A percentile compares a stretch with the other conserved stretches of the same genome.
phyloP scores from a whole-genome alignment of 2,329 filamentous ascomycete species.

The Exophiala spinifera region DNA sequence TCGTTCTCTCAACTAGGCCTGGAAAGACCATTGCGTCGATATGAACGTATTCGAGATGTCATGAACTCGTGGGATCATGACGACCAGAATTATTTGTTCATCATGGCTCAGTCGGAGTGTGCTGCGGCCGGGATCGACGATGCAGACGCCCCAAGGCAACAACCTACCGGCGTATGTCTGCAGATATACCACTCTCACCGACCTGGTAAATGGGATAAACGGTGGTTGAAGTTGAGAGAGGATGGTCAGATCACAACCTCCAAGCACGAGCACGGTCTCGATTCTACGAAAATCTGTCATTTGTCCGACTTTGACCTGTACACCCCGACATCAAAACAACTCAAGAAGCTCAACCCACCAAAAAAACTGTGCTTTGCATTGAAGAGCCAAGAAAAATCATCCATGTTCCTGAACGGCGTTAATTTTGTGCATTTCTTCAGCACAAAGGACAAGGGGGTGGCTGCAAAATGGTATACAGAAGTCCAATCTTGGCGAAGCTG shows the following conservation, averaged over 20 bases:
- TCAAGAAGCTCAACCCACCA: conserved; percentile 73
- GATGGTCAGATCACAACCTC: conserved; percentile 70
- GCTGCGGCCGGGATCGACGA: conserved; percentile 54
- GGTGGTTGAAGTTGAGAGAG: conserved; percentile 67
- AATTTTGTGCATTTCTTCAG: conserved; percentile 93
- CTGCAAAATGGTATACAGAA: conserved; percentile 65
- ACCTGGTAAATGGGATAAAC: conserved; percentile 84
- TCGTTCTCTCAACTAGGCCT: conserved; percentile 72
- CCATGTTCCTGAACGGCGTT: conserved; percentile 74
- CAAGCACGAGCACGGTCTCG: conserved; percentile 65
- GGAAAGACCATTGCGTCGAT: conserved; percentile 76
- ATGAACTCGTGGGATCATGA: conserved; percentile 92
- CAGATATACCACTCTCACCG: conserved; percentile 77
- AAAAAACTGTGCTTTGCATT: conserved; percentile 83
- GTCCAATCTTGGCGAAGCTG: conserved; percentile 86
- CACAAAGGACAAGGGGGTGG: conserved; percentile 67
- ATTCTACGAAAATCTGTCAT: conserved; percentile 68
- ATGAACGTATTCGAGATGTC: conserved; percentile 81
- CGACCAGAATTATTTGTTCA: conserved; percentile 68
- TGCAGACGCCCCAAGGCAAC: conserved; percentile 59
- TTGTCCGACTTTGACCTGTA: conserved; percentile 93
- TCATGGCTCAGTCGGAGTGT: conserved; percentile 54
- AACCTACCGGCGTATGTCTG: conserved; percentile 65
- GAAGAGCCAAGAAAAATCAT: conserved; percentile 87
- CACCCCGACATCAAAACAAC: conserved; percentile 65